Base-by-base conservation (phyloP, 169 alveolate species). In the Eimeria necatrix region DNA sequence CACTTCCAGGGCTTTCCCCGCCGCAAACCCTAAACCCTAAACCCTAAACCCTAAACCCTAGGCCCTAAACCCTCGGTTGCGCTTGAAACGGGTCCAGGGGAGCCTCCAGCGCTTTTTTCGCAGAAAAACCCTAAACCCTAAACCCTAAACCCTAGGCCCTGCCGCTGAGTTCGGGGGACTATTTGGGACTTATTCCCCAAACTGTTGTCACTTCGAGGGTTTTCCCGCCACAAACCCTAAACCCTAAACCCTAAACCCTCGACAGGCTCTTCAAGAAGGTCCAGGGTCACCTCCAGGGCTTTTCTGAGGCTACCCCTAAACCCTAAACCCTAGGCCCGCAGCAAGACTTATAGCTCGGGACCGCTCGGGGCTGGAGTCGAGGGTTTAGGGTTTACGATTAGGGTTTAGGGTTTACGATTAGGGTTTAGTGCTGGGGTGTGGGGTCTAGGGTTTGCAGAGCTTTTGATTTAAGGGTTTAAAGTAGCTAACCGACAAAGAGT, bases 151-250 rank as follows among this genome's bases (percentile, higher is more conserved):
- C n/a, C n/a, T n/a, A n/a, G n/a, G 86, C 86, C 24, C 26, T 76
- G 14, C 86, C 86, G 24, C 60, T 76, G 7, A 46, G 60, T 26
- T 76, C 86, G 22, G 86, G 86, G 9, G 86, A 76, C 22, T 76
- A 76, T 48, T 10, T 76, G 6, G 60, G 53, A 7, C 86, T 76
- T 32, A 32, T 76, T 2, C 86, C 86, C 14, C 86, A 76, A 76
- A 76, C 86, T 20, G 60, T 76, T 16, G 86, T 76, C 14, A 32
- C 86, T 8, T 76, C 86, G 22, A 32, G 86, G 24, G 86, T 60
- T 8, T 32, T 41, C 56, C 60, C 86, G 86, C 86, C 22, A 5
- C 76, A 78, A 46, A 46, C 68, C 68, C 68, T 78, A 49, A 46
- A 78, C 48, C 70, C 88, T 51, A n/a, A 51, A 78, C 59, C 88